These are phyloP conservation scores for Macaranga tanarius DNA, from an alignment of 441 rosid genomes.

Conservation along the genomic window DNA sequence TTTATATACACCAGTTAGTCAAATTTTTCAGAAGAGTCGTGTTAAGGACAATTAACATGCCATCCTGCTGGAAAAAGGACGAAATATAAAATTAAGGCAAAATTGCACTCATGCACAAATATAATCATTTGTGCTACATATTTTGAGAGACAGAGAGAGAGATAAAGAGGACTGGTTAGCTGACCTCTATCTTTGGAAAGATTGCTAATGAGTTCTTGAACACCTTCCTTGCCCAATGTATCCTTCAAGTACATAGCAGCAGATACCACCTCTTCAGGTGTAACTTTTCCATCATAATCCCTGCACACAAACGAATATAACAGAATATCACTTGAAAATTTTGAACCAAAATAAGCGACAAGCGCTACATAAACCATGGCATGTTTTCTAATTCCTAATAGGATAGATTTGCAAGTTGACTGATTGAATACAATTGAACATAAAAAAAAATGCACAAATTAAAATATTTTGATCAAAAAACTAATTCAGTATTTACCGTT, in stretches of 20 bases:
- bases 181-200: conserved; percentile 81
- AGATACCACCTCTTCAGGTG: conserved; percentile 82
- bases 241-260: conserved; percentile 80
- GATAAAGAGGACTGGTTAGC: conserved; percentile 12
- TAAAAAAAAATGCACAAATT: neutral
- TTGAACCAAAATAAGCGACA: neutral
- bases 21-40: neutral
- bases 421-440: neutral
- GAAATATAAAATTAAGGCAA: neutral
- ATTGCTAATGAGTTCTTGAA: conserved; percentile 72
- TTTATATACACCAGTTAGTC: neutral
- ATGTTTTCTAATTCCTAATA: neutral
- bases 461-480: neutral
- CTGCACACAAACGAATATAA: conserved; percentile 34
- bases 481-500: too few species aligned
- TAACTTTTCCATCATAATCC: conserved; percentile 86
- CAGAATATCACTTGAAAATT: neutral
- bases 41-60: neutral
- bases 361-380: neutral
- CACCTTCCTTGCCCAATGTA: conserved; percentile 69
- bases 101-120: neutral
- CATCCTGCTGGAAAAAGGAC: neutral
- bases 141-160: neutral
- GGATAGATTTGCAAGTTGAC: neutral
- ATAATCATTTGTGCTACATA: neutral